phyloP scores from a whole-genome alignment of 257 asterid genomes.

The Rehmannia glutinosa region DNA sequence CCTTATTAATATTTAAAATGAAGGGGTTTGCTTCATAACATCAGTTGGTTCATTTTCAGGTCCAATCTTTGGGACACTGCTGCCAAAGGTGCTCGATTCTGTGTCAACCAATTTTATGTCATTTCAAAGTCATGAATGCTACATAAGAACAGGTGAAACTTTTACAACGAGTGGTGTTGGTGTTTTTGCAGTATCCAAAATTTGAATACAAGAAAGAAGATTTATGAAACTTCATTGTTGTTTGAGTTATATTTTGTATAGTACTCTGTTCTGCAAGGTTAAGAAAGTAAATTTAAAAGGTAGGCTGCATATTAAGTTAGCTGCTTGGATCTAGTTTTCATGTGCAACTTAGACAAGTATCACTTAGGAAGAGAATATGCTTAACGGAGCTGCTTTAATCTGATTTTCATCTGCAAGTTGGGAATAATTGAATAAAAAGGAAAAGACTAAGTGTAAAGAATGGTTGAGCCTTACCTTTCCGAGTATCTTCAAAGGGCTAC shows the following conservation, averaged over 20 bases:
- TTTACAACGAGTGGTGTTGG: slow-evolving; percentile 13
- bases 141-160: slow-evolving; percentile 78
- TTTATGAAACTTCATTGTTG: neutral
- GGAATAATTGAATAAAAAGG: neutral
- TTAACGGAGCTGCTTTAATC: neutral
- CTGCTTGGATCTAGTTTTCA: slow-evolving; percentile 8
- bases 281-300: too few relatives aligned
- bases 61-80: slow-evolving; percentile 45
- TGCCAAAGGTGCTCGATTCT: slow-evolving; percentile 73
- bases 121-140: slow-evolving; percentile 81
- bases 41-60: slow-evolving; percentile 47
- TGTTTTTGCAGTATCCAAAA: slow-evolving; percentile 19
- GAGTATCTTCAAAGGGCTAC: slow-evolving; percentile 5
- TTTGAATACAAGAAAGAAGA: neutral
- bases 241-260: slow-evolving; percentile 2
- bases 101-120: slow-evolving; percentile 58
- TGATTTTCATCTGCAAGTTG: slow-evolving; percentile 8
- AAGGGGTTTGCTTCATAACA: slow-evolving; percentile 14
- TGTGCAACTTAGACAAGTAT: slow-evolving; percentile 6
- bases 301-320: neutral
- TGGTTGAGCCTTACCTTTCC: neutral
- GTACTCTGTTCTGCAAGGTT: too few relatives aligned
- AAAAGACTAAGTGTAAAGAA: neutral
- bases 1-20: neutral
- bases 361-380: slow-evolving; percentile 4